These are phyloP conservation scores for Fraxinus latifolia DNA, from an alignment of 305 asterid species.

Conservation along the genomic window DNA sequence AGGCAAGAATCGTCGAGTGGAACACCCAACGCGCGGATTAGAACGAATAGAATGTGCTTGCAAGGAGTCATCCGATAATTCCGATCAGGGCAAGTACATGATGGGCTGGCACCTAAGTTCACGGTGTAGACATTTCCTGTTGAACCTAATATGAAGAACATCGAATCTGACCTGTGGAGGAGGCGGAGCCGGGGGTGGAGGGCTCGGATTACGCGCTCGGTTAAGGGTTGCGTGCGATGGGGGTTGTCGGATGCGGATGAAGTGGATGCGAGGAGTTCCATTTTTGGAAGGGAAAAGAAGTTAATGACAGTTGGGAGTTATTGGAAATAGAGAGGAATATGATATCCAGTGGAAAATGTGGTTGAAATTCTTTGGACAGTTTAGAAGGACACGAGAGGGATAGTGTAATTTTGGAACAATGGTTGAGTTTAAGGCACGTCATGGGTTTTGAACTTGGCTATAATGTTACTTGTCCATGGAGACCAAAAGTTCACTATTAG, in stretches of 20 bases:
- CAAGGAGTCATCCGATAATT: conserved; percentile 71
- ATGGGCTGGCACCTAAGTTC: conserved; percentile 48
- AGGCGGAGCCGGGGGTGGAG: conserved; percentile 78
- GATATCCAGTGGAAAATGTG: conserved; percentile 17
- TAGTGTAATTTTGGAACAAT: conserved; percentile 36
- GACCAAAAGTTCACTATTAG: background rate
- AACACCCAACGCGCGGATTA: conserved; percentile 64
- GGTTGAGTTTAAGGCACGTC: conserved; percentile 54
- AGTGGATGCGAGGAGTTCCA: conserved; percentile 65
- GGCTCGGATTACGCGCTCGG: conserved; percentile 74
- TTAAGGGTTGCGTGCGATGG: conserved; percentile 45
- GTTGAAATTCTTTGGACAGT: conserved; percentile 45
- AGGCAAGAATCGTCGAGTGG: conserved; percentile 55
- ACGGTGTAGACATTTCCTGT: conserved; percentile 91
- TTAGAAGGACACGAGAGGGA: conserved; percentile 68
- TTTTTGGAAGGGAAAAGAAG: background rate
- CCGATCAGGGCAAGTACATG: conserved; percentile 88
- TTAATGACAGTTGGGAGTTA: conserved; percentile 23
- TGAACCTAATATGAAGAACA: conserved; percentile 67
- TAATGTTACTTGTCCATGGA: background rate
- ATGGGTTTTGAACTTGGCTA: conserved; percentile 2
- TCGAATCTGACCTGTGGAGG: conserved; percentile 67
- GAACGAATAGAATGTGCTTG: conserved; percentile 79
- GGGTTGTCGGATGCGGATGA: conserved; percentile 42
- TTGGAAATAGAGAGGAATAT: background rate